Conservation (phyloP, 345 rosid species). For the Populus pruinosa region DNA sequence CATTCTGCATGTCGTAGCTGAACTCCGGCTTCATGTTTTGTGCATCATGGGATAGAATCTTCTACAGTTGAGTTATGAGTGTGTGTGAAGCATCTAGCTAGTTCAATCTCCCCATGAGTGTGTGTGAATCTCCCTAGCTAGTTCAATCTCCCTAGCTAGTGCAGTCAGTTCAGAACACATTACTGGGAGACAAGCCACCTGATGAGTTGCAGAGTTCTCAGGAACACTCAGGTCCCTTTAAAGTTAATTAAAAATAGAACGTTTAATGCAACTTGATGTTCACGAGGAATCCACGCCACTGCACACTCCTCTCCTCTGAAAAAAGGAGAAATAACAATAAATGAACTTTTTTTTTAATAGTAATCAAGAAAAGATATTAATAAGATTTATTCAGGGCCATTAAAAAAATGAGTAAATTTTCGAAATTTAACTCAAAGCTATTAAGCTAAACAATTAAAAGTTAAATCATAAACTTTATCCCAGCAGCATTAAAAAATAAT, state of each 20-base stretch:
- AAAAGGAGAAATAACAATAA: background rate
- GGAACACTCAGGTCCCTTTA: too few relatives aligned
- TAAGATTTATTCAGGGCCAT: too few relatives aligned
- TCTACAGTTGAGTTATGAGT: background rate
- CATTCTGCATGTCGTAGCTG: too few relatives aligned
- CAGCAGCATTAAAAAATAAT: too few relatives aligned
- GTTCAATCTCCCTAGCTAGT: background rate
- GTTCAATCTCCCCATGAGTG: background rate
- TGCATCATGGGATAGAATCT: slow-evolving; percentile 12
- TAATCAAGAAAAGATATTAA: too few relatives aligned
- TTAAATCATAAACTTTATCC: too few relatives aligned
- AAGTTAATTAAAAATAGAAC: background rate
- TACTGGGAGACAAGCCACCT: slow-evolving; percentile 17
- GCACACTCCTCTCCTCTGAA: background rate
- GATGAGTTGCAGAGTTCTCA: slow-evolving; percentile 5
- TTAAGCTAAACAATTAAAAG: too few relatives aligned
- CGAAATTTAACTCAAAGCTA: too few relatives aligned
- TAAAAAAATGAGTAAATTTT: too few relatives aligned
- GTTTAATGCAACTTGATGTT: background rate
- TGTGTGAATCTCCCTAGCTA: background rate
- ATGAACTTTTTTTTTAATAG: background rate
- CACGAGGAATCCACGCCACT: background rate
- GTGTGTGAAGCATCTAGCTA: background rate
- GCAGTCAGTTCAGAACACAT: slow-evolving; percentile 11
- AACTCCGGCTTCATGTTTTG: background rate